Evolutionary conservation across 1,284 basidiomycete species (phyloP), one percentile per base, ranked within the genome.

Genomic region (Rhodotorula glutinis): DNA sequence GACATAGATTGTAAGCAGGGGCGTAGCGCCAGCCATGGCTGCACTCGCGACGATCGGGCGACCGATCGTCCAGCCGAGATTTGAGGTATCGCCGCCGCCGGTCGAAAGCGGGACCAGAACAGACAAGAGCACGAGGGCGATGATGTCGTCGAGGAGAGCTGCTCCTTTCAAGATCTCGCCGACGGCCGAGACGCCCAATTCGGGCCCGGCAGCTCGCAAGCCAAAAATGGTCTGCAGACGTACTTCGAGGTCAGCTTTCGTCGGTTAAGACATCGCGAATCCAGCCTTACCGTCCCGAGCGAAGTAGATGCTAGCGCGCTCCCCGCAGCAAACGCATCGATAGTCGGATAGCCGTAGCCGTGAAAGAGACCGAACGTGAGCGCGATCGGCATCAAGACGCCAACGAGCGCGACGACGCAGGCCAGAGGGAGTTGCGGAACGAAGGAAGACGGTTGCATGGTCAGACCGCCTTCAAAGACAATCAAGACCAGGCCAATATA

Each of bases 91-190:
- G 3, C 43, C 55, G 2, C 38, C 59, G 14, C 62, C 67, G 13
- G 74, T 59, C 10, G 76, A 79, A 0, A 85, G 75, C 1, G 79
- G 76, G 8, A 77, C 75, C 29, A 85, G 78, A 30, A 85, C 78
- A 30, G 81, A 79, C 14, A 81, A 79, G 41, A 86, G 79, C 53
- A 85, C 81, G 27, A 85, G 80, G 0, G 83, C 84, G 29, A 84
- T 75, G 14, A 85, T 80, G 73, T 85, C 84, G 75, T 85, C 84
- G 58, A 84, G 79, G 25, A 86, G 78, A 0, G 85, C 84, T 0
- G 84, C 83, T 44, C 80, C 81, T 27, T 83, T 78, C 21, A 86
- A 77, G 3, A 83, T 79, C 1, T 82, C 82, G 5, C 83, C 83
- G 1, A 85, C 78, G 29, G 81, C 77, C 1, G 83, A 83, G 40